A percentile compares a stretch with the other conserved stretches of the same genome.
These are phyloP conservation scores for Macadamia integrifolia DNA, from an alignment of 164 flowering plant species.

Conservation along the genomic window DNA sequence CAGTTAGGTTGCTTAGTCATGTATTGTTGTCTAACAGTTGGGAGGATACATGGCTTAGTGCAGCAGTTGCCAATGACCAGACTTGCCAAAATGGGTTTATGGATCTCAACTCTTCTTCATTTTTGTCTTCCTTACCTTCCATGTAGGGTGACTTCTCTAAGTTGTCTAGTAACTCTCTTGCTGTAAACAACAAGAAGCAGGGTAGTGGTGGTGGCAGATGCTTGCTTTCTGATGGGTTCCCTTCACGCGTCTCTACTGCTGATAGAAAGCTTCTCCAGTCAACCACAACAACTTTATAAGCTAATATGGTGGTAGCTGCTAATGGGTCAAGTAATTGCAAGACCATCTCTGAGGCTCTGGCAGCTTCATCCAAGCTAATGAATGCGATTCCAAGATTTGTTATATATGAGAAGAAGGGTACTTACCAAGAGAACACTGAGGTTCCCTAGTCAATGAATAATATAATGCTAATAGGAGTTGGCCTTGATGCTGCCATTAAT, in stretches of 20 bases:
- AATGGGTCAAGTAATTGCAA: slow-evolving; percentile 44
- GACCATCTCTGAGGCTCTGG: too few species aligned
- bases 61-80: not conserved
- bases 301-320: slow-evolving; percentile 53
- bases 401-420: too few species aligned
- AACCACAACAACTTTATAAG: slow-evolving; percentile 9
- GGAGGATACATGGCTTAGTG: not conserved
- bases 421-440: slow-evolving; percentile 37
- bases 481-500: slow-evolving; percentile 48
- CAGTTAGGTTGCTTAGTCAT: not conserved
- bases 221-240: too few species aligned
- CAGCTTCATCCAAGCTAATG: too few species aligned
- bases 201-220: slow-evolving; percentile 20
- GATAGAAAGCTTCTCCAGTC: slow-evolving; percentile 28
- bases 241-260: too few species aligned
- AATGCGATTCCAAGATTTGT: too few species aligned
- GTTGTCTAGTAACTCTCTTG: not conserved
- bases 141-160: not conserved
- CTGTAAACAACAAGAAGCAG: slow-evolving; percentile 12
- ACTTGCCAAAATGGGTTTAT: not conserved
- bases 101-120: not conserved
- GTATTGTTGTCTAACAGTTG: not conserved
- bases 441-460: slow-evolving; percentile 29
- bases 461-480: slow-evolving; percentile 62
- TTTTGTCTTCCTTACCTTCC: not conserved